Evolutionary conservation across 306 rosid species (phyloP), one percentile per base, ranked within the genome.

Genomic region (Pyrus bretschneideri): DNA sequence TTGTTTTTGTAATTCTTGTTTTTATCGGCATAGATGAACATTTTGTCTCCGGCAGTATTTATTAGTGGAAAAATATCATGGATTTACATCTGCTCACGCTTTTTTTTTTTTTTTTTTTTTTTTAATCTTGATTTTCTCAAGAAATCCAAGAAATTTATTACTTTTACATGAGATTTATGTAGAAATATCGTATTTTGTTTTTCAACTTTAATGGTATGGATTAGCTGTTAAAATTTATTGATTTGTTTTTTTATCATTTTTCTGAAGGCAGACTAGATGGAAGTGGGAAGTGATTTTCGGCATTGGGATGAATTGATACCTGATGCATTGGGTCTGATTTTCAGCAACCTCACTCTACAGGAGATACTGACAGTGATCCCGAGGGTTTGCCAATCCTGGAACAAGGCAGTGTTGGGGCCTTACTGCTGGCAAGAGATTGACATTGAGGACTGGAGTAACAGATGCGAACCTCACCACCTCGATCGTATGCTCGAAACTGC

Each of bases 391-490:
- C 93, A 93, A 78, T 89, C 97, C 61, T 96, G 99, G 99, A 77
- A 83, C 80, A 89, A 81, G 81, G 96, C 90, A n/a, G 96, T 91
- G 5, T 65, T 69, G 23, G 98, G 91, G 52, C 99, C 99, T 67
- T 91, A 85, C 63, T 96, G 98, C 79, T 96, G 99, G 99, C 99
- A 96, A 82, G 94, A 93, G 89, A 89, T 96, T 29, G 93, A 96
- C 77, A 88, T 96, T 71, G 93, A 89, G 64, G 97, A 96, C n/a
- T 96, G 96, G 98, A 89, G 97, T 75, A 85, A 73, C 25, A 79
- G 82, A 9, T 86, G 88, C 81, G 84, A 76, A 67, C 85, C 93
- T 3, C 88, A 88, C 45, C 85, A 82, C 55, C 91, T 93, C 5
- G 91, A 93, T 45, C 87, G 82, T 49, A 84, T 96, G 93, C 88